Percentiles rank a stretch among this genome's conserved stretches.
Conservation (phyloP, 495 filamentous ascomycete species). For the Neurospora tetrasperma region DNA sequence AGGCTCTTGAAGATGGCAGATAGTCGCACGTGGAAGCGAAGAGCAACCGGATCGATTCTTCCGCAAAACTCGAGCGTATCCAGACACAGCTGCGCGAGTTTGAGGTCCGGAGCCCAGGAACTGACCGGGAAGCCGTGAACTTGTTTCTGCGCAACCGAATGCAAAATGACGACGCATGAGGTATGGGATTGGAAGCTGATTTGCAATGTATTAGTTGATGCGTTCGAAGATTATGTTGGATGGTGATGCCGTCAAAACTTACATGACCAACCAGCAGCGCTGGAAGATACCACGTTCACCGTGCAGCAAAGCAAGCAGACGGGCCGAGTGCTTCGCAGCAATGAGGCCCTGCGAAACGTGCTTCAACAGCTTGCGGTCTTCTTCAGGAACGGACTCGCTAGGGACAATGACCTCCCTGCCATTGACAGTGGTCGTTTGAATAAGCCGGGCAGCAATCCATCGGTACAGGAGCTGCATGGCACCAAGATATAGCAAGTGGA, state of each 20-base stretch:
- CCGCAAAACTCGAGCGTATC: conserved; percentile 18
- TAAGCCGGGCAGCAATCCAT: conserved; percentile 16
- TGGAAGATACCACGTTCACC: conserved; percentile 19
- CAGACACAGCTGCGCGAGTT: conserved; percentile 15
- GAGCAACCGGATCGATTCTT: conserved; percentile 13
- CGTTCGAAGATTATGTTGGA: neutral
- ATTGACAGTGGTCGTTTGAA: conserved; percentile 1
- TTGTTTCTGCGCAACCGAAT: conserved; percentile 20
- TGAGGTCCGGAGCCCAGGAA: conserved; percentile 16
- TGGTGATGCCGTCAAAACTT: neutral
- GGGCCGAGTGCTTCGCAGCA: conserved; percentile 18
- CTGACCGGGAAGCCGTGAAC: conserved; percentile 15
- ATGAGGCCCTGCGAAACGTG: conserved; percentile 12
- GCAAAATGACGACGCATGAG: conserved; percentile 19
- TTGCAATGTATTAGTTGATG: neutral
- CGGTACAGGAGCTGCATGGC: conserved; percentile 26
- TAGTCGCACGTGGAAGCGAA: conserved; percentile 12
- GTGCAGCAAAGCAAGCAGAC: conserved; percentile 17
- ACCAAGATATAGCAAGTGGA: conserved; percentile 25
- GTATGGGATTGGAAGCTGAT: conserved; percentile 23
- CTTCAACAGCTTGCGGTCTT: conserved; percentile 2
- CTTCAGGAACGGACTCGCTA: neutral
- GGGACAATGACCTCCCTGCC: neutral
- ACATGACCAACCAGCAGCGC: conserved; percentile 28
- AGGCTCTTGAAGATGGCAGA: conserved; percentile 15